Percentiles rank a stretch among this genome's conserved stretches.
phyloP scores from a whole-genome alignment of 1,139 yeast genomes.

The Hyphopichia pseudoburtonii region DNA sequence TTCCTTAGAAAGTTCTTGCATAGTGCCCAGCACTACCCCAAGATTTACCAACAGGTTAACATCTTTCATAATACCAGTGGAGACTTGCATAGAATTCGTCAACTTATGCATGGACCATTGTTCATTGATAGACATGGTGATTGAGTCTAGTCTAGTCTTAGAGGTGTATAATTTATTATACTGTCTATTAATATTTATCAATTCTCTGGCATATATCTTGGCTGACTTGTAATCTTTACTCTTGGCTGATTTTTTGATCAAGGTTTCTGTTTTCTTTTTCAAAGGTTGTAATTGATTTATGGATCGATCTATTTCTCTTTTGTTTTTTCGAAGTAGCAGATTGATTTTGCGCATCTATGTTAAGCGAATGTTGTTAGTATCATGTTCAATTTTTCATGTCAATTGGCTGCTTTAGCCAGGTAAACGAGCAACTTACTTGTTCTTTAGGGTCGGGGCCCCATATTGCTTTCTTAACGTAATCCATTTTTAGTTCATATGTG shows the following conservation, averaged over 20 bases:
- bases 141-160: slow-evolving; percentile 82
- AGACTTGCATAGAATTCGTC: slow-evolving; percentile 77
- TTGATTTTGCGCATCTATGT: slow-evolving; percentile 77
- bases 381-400: too few relatives aligned
- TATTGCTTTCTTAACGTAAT: slow-evolving; percentile 73
- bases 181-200: slow-evolving; percentile 73
- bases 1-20: slow-evolving; percentile 86
- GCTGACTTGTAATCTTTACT: slow-evolving; percentile 77
- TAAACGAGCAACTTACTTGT: slow-evolving; percentile 47
- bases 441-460: slow-evolving; percentile 98
- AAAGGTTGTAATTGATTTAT: slow-evolving; percentile 66
- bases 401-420: too few relatives aligned
- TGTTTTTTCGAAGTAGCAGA: slow-evolving; percentile 76
- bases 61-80: slow-evolving; percentile 84
- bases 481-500: too few relatives aligned
- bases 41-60: slow-evolving; percentile 75
- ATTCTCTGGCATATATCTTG: slow-evolving; percentile 76
- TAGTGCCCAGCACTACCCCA: slow-evolving; percentile 80
- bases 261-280: slow-evolving; percentile 69
- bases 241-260: slow-evolving; percentile 76
- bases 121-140: slow-evolving; percentile 86
- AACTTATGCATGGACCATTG: slow-evolving; percentile 85
- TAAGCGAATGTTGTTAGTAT: slow-evolving; percentile 21
- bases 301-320: slow-evolving; percentile 75
- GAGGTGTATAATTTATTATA: slow-evolving; percentile 73